A percentile compares a stretch with the other conserved stretches of the same genome.
These are phyloP conservation scores for Hibiscus syriacus DNA, from an alignment of 345 rosid genomes.

Conservation along the genomic window DNA sequence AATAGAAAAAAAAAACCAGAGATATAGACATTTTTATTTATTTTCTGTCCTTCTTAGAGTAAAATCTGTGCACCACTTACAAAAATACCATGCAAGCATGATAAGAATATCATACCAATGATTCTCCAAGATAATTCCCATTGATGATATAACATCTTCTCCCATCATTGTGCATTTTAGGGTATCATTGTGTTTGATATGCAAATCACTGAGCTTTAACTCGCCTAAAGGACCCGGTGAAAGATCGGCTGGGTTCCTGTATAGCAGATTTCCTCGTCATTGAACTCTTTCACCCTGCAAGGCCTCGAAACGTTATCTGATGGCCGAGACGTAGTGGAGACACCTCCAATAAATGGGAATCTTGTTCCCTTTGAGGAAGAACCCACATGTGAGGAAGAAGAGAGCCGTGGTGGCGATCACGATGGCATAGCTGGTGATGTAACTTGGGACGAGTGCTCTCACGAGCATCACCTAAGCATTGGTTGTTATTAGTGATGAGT, in stretches of 20 bases:
- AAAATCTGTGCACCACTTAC: conserved; percentile 46
- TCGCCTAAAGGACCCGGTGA: conserved; percentile 55
- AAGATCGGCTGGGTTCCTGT: conserved; percentile 18
- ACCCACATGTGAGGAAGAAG: conserved; percentile 60
- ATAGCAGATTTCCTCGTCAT: conserved; percentile 27
- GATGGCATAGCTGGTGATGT: conserved; percentile 53
- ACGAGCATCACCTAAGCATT: conserved; percentile 66
- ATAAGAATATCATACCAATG: conserved; percentile 42
- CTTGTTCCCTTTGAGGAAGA: conserved; percentile 36
- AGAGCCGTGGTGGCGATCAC: conserved; percentile 62
- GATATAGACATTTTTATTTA: neutral
- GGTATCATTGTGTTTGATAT: neutral
- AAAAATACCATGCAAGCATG: conserved; percentile 58
- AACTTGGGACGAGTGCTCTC: conserved; percentile 58
- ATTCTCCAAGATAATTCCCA: conserved; percentile 36
- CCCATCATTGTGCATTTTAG: conserved; percentile 31
- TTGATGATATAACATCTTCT: conserved; percentile 36
- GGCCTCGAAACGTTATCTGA: conserved; percentile 60
- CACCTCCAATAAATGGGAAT: conserved; percentile 50
- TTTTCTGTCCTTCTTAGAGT: conserved; percentile 48
- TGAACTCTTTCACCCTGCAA: conserved; percentile 43
- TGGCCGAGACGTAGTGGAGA: conserved; percentile 61
- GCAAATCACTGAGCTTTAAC: conserved; percentile 21
- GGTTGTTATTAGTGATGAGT: conserved; percentile 46
- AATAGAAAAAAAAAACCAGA: too few species aligned